Evolutionary conservation across 148 eudicot species (phyloP).

Genomic region (Nepenthes gracilis): DNA sequence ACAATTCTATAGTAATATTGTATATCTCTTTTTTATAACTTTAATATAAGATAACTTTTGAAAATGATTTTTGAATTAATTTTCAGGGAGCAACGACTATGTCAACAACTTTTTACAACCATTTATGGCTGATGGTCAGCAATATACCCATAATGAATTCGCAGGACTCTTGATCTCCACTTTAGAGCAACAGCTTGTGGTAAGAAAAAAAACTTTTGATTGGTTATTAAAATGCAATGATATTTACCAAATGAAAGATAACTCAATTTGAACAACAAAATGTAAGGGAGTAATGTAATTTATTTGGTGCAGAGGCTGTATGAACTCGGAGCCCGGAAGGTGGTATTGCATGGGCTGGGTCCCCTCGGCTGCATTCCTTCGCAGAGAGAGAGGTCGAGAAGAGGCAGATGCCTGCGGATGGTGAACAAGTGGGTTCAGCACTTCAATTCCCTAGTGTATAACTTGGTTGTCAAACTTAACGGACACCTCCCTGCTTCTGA

Average conservation of each 20-base stretch:
- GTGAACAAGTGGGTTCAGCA: slow-evolving; percentile 53
- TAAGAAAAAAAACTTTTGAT: slow-evolving; percentile 8
- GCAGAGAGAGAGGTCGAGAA: slow-evolving; percentile 60
- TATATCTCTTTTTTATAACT: not conserved
- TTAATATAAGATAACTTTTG: not conserved
- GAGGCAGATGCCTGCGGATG: slow-evolving; percentile 51
- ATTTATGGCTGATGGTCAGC: slow-evolving; percentile 60
- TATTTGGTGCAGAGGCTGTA: slow-evolving; percentile 38
- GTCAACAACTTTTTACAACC: slow-evolving; percentile 88
- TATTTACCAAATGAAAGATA: not conserved
- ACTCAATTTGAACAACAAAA: too few species aligned
- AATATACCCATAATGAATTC: slow-evolving; percentile 68
- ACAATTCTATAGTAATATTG: too few species aligned
- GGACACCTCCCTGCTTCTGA: slow-evolving; percentile 39
- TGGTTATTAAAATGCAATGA: not conserved
- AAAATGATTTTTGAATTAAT: not conserved
- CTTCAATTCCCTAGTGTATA: slow-evolving; percentile 53
- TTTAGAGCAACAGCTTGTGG: slow-evolving; percentile 56
- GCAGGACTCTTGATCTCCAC: slow-evolving; percentile 40
- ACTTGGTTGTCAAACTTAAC: slow-evolving; percentile 29
- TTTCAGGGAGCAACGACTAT: slow-evolving; percentile 85
- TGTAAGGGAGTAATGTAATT: too few species aligned
- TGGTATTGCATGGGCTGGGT: slow-evolving; percentile 80
- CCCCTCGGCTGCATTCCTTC: slow-evolving; percentile 96
- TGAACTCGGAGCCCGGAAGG: slow-evolving; percentile 59